Conservation (phyloP, 345 rosid genomes). For the Draba incana region DNA sequence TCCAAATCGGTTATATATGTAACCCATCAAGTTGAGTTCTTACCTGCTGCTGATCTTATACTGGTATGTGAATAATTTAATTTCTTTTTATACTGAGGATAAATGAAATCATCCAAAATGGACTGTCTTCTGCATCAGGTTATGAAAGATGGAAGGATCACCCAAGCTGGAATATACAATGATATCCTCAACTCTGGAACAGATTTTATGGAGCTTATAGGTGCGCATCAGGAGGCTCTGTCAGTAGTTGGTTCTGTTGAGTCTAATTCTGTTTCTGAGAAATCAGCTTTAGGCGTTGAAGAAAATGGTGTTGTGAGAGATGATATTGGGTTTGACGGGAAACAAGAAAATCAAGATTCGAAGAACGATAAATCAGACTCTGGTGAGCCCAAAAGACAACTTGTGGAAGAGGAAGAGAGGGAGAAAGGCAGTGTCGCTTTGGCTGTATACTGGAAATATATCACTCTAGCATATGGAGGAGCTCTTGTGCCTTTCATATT, state of each 20-base stretch:
- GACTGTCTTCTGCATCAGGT: conserved; percentile 49
- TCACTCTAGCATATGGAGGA: conserved; percentile 72
- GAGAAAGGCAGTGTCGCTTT: conserved; percentile 78
- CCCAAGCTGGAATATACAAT: conserved; percentile 71
- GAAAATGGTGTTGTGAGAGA: conserved; percentile 32
- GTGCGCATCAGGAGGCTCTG: conserved; percentile 70
- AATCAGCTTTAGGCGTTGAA: conserved; percentile 18
- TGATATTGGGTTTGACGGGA: conserved; percentile 28
- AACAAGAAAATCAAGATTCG: conserved; percentile 42
- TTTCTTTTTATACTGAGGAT: no score
- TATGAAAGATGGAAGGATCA: conserved; percentile 77
- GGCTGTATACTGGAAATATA: conserved; percentile 63
- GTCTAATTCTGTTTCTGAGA: conserved; percentile 41
- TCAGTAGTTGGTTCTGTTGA: conserved; percentile 55
- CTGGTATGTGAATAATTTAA: no score
- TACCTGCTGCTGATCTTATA: conserved; percentile 44
- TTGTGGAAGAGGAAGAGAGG: conserved; percentile 83
- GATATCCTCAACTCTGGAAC: conserved; percentile 69
- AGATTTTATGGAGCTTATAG: conserved; percentile 77
- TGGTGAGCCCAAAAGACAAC: conserved; percentile 53
- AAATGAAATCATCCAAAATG: not conserved
- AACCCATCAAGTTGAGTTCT: conserved; percentile 87
- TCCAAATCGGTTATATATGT: conserved; percentile 75
- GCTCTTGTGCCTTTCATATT: conserved; percentile 72
- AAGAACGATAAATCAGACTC: conserved; percentile 47